Evolutionary conservation across 1,139 yeast genomes (phyloP), one percentile per base, ranked within the genome.

Genomic region (Taphrina communis): DNA sequence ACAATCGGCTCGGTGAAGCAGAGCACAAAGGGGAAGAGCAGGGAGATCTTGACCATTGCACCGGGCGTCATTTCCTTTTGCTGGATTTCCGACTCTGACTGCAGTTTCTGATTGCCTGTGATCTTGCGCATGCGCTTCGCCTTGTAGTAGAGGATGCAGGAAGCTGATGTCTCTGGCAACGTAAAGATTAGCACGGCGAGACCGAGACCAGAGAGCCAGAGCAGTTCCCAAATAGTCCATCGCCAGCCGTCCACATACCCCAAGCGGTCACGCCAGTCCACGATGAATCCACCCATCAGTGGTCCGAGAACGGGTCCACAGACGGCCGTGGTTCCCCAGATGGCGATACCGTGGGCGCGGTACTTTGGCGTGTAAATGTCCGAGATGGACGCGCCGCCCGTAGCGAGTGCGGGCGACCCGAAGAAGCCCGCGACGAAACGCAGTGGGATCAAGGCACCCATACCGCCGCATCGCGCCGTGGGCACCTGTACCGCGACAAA

Each of bases 121-220:
- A 44, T 56, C 56, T 53, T 60, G 31, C 73, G 63, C 62, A 92
- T 78, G 74, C 79, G 83, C 74, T 81, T 80, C 51, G 97, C 97
- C 75, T 91, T 85, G 68, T 79, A 83, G 76, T 88, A 89, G 74
- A 92, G 82, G 70, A 91, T 88, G 8, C 89, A 91, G 6, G 96
- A 94, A 9, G 96, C 92, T 77, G 89, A 92, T 35, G 97, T 92
- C 80, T 93, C 98, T 9, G 96, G 96, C 76, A 86, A 80, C 65
- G 80, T 61, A 12, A 76, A 77, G 75, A 85, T 85, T 57, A 86
- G 83, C 0, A 88, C 85, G 0, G 87, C 86, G 0, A 90, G 88
- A 1, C 88, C 88, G 56, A 86, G 39, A 80, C 1, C 70, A 42
- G 65, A 75, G 1, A 80, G 75, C 41, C 72, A 72, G 84, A 80